phyloP scores from a whole-genome alignment of 352 stramenopile species.

The Pythium utonaiense region DNA sequence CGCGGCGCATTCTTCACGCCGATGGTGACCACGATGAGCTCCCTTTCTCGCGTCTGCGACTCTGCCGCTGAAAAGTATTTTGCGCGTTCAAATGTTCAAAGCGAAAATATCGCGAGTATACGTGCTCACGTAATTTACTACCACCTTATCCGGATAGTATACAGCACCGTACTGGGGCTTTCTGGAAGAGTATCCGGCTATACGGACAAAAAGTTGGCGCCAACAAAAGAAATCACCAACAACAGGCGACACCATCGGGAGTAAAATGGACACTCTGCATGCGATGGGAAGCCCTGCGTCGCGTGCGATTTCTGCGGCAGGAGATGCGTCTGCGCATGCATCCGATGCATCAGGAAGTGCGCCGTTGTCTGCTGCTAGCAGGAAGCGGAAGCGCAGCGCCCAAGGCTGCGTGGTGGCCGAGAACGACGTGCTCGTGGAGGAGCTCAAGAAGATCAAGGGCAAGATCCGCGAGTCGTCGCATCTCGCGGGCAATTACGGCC shows the following conservation, averaged over 20 bases:
- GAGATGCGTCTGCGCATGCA: background rate
- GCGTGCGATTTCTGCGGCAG: background rate
- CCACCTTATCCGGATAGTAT: slow-evolving; percentile 9
- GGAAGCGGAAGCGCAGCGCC: slow-evolving; percentile 43
- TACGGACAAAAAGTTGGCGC: background rate
- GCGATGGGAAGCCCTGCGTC: background rate
- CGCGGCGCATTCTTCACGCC: slow-evolving; percentile 38
- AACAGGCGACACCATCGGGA: background rate
- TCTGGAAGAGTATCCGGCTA: slow-evolving; percentile 13
- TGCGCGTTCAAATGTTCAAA: slow-evolving; percentile 31
- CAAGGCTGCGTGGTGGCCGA: slow-evolving; percentile 48
- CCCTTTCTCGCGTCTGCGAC: background rate
- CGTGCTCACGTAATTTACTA: slow-evolving; percentile 5
- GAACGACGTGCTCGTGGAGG: slow-evolving; percentile 73
- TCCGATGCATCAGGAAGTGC: background rate
- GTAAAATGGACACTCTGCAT: slow-evolving; percentile 1
- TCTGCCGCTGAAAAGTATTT: slow-evolving; percentile 3
- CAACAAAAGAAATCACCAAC: background rate
- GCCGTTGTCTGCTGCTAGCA: background rate
- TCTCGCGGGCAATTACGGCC: slow-evolving; percentile 55
- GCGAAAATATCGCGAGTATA: slow-evolving; percentile 21
- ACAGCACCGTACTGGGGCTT: background rate
- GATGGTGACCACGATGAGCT: background rate
- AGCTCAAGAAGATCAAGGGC: slow-evolving; percentile 52
- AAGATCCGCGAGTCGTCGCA: slow-evolving; percentile 66